A percentile compares a stretch with the other conserved stretches of the same genome.
These are phyloP conservation scores for Schrenkiella parvula DNA, from an alignment of 345 rosid genomes.

Conservation along the genomic window DNA sequence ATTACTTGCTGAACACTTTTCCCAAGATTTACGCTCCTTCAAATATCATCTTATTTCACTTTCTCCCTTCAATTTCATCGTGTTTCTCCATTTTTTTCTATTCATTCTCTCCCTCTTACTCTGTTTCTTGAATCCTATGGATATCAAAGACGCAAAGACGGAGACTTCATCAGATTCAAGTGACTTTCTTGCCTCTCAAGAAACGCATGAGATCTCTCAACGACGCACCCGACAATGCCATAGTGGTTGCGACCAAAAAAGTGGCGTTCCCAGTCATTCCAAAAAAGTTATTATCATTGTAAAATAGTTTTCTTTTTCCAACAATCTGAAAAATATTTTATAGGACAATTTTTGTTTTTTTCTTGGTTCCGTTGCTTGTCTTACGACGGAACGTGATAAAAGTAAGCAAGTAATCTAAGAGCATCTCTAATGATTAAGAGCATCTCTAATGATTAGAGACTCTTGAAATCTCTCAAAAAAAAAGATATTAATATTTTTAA, in stretches of 20 bases:
- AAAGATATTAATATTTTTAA: too few relatives aligned
- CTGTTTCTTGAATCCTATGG: neutral
- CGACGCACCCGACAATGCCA: neutral
- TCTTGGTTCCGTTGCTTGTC: too few relatives aligned
- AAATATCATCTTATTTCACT: neutral
- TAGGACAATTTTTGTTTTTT: too few relatives aligned
- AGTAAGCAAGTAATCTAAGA: too few relatives aligned
- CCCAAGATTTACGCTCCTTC: neutral
- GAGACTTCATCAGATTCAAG: neutral
- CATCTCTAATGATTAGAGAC: too few relatives aligned
- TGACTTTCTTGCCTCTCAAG: slow-evolving; percentile 10
- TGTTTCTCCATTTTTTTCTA: neutral
- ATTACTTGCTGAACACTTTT: neutral
- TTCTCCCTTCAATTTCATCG: neutral
- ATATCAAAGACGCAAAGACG: neutral
- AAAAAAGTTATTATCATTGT: too few relatives aligned
- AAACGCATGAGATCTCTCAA: slow-evolving; percentile 1
- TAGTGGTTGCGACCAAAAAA: neutral
- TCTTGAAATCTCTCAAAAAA: too few relatives aligned
- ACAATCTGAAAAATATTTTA: too few relatives aligned
- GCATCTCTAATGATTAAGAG: too few relatives aligned
- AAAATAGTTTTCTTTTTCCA: too few relatives aligned
- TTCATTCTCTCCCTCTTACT: neutral
- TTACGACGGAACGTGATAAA: too few relatives aligned
- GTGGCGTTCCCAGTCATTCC: neutral